Evolutionary conservation across 2,329 filamentous ascomycete genomes (phyloP).

Genomic region (Pseudopyricularia cyperi): DNA sequence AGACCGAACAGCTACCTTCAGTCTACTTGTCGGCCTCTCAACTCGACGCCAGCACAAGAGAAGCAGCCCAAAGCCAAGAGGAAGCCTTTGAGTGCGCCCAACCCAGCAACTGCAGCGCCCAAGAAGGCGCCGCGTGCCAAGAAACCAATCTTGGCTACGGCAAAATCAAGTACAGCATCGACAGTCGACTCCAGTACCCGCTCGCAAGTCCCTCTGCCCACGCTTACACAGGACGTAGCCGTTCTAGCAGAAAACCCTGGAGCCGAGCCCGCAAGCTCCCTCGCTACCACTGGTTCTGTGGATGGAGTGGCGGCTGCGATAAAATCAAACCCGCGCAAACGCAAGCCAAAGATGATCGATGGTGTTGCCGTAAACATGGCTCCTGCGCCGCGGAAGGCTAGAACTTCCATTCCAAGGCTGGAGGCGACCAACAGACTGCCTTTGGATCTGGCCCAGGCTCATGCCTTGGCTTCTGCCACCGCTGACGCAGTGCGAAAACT

Average conservation of each 20-base stretch:
- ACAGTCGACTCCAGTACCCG: not conserved
- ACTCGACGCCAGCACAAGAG: not conserved
- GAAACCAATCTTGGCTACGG: not conserved
- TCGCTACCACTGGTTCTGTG: not conserved
- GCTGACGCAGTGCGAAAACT: not conserved
- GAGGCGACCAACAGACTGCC: not conserved
- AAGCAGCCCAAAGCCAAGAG: not conserved
- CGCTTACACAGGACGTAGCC: not conserved
- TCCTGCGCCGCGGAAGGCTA: not conserved
- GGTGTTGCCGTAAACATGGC: slow-evolving; percentile 16
- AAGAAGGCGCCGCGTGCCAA: not conserved
- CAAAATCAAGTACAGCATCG: not conserved
- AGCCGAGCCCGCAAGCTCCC: not conserved
- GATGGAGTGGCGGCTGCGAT: slow-evolving; percentile 29
- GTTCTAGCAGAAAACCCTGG: not conserved
- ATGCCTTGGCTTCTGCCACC: not conserved
- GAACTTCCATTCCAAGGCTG: not conserved
- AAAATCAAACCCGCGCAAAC: slow-evolving; percentile 31
- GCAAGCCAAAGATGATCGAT: slow-evolving; percentile 32
- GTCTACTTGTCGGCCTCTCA: slow-evolving; percentile 4
- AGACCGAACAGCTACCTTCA: slow-evolving; percentile 11
- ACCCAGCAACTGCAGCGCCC: not conserved
- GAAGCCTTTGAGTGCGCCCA: not conserved
- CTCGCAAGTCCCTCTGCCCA: too few species aligned
- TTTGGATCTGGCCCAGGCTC: not conserved